Base-by-base conservation (phyloP, 768 basidiomycete genomes). In the Hericium rajendrae region DNA sequence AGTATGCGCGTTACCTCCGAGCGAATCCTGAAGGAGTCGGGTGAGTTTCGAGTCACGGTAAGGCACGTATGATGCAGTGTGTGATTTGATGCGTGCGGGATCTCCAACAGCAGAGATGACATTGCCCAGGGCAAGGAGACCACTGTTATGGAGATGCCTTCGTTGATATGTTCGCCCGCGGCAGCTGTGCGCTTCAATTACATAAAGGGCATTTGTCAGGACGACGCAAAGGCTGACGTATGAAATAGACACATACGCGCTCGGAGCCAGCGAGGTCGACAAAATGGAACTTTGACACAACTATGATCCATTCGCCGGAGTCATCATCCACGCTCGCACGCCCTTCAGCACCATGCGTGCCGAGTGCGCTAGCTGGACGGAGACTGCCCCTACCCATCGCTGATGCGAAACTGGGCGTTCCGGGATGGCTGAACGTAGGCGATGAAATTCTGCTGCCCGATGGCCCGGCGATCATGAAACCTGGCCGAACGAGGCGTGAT, bases 81-180 rank as follows among this genome's bases (percentile, higher is more conserved):
- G 77, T 18, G 88, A 83, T 69, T 91, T 91, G 39, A 87, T 85
- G 54, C 91, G 84, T 43, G 88, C 78, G 32, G 95, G 95, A 71
- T 98, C 95, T 6, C 92, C 95, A 18, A 98, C 84, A 0, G 94
- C 93, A 59, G 95, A 97, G 58, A 99, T 98, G 65, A 99, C 97
- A 70, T 99, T 99, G 49, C 97, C 97, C 22, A 99, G 81, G 16
- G 97, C 95, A 38, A 94, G 80, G 38, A 99, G 83, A 59, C 97
- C 97, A 60, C 91, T 89, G 75, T 99, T 99, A 98, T 98, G 28
- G 92, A 93, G 55, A 97, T 97, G n/a, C 95, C 95, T 73, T 97
- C 97, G 70, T 93, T 98, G 71, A 95, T 91, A 56, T 94, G 88
- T 61, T 97, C 95, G 4, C 97, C 97, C 9, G 85, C 86, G 4